phyloP scores from a whole-genome alignment of 2,329 filamentous ascomycete species.

The Sporothrix protearum region DNA sequence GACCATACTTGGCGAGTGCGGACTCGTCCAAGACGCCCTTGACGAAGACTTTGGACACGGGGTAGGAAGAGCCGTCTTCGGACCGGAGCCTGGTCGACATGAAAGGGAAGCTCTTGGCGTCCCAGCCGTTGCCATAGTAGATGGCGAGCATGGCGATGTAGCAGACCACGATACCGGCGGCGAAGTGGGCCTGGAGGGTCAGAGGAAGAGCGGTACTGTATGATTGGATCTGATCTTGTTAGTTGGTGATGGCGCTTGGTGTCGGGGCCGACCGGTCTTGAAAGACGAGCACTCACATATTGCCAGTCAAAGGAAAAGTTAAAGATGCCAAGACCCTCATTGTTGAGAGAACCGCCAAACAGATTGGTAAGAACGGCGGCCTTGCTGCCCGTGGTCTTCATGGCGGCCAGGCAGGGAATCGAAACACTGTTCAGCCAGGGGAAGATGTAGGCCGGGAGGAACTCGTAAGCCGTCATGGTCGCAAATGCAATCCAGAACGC shows the following conservation, averaged over 20 bases:
- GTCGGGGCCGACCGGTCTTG: too few species aligned
- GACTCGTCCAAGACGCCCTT: conserved; percentile 42
- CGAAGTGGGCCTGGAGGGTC: conserved; percentile 46
- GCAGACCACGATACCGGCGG: conserved; percentile 47
- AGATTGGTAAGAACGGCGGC: conserved; percentile 45
- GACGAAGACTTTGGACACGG: conserved; percentile 40
- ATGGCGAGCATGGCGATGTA: conserved; percentile 49
- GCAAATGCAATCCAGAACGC: conserved; percentile 48
- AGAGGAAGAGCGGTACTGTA: conserved; percentile 52
- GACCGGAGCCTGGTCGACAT: conserved; percentile 50
- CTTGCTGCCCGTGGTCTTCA: conserved; percentile 47
- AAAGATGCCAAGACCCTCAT: conserved; percentile 51
- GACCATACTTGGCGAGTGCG: conserved; percentile 42
- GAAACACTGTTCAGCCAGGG: conserved; percentile 55
- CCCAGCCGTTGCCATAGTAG: conserved; percentile 51
- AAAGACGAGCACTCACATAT: conserved; percentile 41
- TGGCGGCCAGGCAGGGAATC: conserved; percentile 51
- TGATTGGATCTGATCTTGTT: conserved; percentile 48
- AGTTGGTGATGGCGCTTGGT: too few species aligned
- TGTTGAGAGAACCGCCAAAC: conserved; percentile 51
- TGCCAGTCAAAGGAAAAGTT: conserved; percentile 53
- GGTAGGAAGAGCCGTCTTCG: conserved; percentile 42
- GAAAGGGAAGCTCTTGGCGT: conserved; percentile 46
- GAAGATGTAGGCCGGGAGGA: conserved; percentile 53
- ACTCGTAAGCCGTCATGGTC: conserved; percentile 51